Evolutionary conservation across 805 yeast species (phyloP), one percentile per base, ranked within the genome.

Genomic region (Wickerhamomyces tratensis): DNA sequence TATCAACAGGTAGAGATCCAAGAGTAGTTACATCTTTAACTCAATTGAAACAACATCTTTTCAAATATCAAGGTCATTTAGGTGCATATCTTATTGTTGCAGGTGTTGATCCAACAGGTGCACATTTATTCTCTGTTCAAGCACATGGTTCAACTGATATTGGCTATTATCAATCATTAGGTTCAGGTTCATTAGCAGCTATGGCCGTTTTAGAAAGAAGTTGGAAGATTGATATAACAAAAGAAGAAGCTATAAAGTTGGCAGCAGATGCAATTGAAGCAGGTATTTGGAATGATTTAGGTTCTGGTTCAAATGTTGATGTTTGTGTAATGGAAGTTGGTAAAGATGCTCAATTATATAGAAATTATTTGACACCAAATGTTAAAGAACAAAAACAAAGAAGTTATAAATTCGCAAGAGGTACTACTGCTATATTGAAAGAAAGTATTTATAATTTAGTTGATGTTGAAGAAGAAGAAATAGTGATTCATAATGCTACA

Each of bases 61-160:
- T 88, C 76, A 86, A 86, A 64, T 91, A 93, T 64, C 98, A 93
- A 62, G 98, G 98, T 45, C 94, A 93, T 57, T 72, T 93, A 53
- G 98, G 98, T 48, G 98, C 98, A 1, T 91, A 93, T 63, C 69
- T 93, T 60, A 94, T 93, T 68, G 94, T 93, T n/a, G 98, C 97
- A 0, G 98, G 98, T 46, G 85, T 79, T 29, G 98, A 93, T 60
- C 94, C 98, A 35, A 86, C 96, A 1, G 98, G 98, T 13, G 85
- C 96, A 2, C 95, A 88, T 57, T 71, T 93, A 57, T 82, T 86
- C 62, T 81, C 96, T 1, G 83, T 91, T 36, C 98, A 93, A 54
- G 98, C 98, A 4, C 98, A 93, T 61, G 98, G 98, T 15, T 87
- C 96, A 7, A 89, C 98, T 12, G 98, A 93, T 64, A 84, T 91